phyloP scores from a whole-genome alignment of 2,329 filamentous ascomycete species.

The Talaromyces islandicus region DNA sequence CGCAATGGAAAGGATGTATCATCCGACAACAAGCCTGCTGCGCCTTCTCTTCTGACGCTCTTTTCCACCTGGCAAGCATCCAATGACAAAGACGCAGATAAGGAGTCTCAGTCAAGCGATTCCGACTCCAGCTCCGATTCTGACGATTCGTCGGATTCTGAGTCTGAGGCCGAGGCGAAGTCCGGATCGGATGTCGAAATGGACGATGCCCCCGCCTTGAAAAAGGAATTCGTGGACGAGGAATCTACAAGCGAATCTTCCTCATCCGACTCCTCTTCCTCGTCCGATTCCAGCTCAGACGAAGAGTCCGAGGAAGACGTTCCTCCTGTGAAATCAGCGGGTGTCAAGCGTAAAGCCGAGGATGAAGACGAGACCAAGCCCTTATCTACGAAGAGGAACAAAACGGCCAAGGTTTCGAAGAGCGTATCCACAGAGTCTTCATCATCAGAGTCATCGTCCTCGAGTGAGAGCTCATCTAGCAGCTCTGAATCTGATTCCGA shows the following conservation, averaged over 20 bases:
- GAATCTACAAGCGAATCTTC: not conserved
- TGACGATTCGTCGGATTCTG: constrained; percentile 22
- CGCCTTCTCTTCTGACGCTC: constrained; percentile 37
- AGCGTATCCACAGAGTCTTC: constrained; percentile 14
- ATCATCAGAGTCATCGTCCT: constrained; percentile 22
- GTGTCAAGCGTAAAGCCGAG: constrained; percentile 55
- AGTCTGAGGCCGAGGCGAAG: constrained; percentile 13
- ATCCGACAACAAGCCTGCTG: constrained; percentile 19
- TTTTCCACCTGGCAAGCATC: constrained; percentile 25
- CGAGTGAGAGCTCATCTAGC: constrained; percentile 19
- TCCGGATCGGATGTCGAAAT: constrained; percentile 36
- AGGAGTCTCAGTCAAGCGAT: constrained; percentile 3
- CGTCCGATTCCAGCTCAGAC: constrained; percentile 38
- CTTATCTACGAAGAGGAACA: constrained; percentile 50
- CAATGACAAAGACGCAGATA: constrained; percentile 15
- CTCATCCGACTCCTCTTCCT: constrained; percentile 9
- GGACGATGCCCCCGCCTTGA: constrained; percentile 33
- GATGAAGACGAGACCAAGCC: constrained; percentile 45
- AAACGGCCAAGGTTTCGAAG: constrained; percentile 20
- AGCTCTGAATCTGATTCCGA: constrained; percentile 28
- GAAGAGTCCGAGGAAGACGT: constrained; percentile 49
- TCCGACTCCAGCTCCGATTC: not conserved
- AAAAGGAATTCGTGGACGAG: constrained; percentile 13
- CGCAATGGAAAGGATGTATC: constrained; percentile 21
- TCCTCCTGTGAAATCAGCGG: constrained; percentile 28